phyloP scores from a whole-genome alignment of 306 rosid species.

The Luffa acutangula region DNA sequence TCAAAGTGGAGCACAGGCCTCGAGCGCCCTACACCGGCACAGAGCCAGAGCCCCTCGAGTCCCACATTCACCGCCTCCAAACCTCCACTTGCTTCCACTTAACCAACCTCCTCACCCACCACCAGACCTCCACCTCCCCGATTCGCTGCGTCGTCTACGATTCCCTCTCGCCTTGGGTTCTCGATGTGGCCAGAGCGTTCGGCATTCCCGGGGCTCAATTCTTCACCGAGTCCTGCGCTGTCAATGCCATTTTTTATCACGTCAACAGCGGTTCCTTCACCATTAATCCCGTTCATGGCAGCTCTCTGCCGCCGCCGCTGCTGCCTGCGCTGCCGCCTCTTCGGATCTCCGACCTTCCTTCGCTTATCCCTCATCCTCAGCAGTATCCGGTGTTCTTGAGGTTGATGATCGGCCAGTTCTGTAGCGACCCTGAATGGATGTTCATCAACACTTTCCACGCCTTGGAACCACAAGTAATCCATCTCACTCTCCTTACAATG shows the following conservation, averaged over 20 bases:
- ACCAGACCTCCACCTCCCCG: no score
- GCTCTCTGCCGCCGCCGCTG: no score
- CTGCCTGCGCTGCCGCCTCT: no score
- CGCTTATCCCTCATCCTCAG: not conserved
- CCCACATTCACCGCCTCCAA: no score
- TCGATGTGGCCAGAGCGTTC: not conserved
- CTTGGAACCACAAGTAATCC: constrained; percentile 16
- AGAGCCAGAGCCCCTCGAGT: not conserved
- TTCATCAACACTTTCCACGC: constrained; percentile 10
- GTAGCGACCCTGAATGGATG: not conserved
- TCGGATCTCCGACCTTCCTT: no score
- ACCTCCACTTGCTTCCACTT: not conserved
- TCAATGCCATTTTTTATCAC: not conserved
- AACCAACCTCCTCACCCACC: not conserved
- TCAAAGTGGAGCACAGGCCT: not conserved
- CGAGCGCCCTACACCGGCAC: not conserved
- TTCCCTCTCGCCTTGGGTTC: not conserved
- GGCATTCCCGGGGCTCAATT: not conserved
- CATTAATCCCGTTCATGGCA: no score
- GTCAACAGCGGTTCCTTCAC: not conserved
- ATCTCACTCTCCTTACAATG: not conserved
- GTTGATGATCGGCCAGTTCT: not conserved
- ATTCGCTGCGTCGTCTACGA: not conserved
- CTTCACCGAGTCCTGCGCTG: not conserved
- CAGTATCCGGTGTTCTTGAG: not conserved